Percentiles rank a stretch among this genome's conserved stretches.
These are phyloP conservation scores for Echium plantagineum DNA, from an alignment of 257 asterid genomes.

Conservation along the genomic window DNA sequence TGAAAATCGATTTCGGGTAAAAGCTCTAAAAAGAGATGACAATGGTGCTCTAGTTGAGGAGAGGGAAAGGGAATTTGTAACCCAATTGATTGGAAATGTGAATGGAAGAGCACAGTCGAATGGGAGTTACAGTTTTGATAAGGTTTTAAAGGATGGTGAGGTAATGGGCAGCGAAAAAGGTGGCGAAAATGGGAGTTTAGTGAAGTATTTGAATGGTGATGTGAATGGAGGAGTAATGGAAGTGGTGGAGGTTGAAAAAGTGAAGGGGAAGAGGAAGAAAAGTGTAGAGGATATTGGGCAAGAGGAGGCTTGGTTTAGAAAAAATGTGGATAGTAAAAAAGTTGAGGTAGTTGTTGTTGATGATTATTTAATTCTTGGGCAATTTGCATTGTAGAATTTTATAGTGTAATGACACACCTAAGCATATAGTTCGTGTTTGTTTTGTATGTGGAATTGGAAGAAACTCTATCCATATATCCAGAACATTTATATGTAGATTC, in stretches of 20 bases:
- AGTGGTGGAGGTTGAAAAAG: constrained; percentile 27
- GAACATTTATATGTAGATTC: too few relatives aligned
- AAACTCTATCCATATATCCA: too few relatives aligned
- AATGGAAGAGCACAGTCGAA: constrained; percentile 24
- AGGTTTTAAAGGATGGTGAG: constrained; percentile 17
- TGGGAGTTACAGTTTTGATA: constrained; percentile 2
- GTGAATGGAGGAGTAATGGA: constrained; percentile 28
- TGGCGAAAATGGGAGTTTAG: constrained; percentile 30
- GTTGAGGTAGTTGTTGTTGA: constrained; percentile 40
- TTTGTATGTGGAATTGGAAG: too few relatives aligned
- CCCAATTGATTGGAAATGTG: constrained; percentile 29
- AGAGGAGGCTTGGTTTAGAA: constrained; percentile 88
- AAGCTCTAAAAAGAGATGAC: constrained; percentile 34
- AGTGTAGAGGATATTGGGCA: constrained; percentile 77
- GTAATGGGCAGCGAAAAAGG: constrained; percentile 21
- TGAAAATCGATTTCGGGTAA: constrained; percentile 16
- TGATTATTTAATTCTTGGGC: not conserved
- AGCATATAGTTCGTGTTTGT: not conserved
- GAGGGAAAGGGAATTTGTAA: constrained; percentile 25
- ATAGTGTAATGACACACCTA: not conserved
- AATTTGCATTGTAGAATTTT: not conserved
- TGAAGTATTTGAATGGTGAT: constrained; percentile 42
- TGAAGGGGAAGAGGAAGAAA: constrained; percentile 28
- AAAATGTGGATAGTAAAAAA: constrained; percentile 15
- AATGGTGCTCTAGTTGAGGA: constrained; percentile 32